Conservation (phyloP, 2,329 filamentous ascomycete genomes). For the Gyromitra esculenta region DNA sequence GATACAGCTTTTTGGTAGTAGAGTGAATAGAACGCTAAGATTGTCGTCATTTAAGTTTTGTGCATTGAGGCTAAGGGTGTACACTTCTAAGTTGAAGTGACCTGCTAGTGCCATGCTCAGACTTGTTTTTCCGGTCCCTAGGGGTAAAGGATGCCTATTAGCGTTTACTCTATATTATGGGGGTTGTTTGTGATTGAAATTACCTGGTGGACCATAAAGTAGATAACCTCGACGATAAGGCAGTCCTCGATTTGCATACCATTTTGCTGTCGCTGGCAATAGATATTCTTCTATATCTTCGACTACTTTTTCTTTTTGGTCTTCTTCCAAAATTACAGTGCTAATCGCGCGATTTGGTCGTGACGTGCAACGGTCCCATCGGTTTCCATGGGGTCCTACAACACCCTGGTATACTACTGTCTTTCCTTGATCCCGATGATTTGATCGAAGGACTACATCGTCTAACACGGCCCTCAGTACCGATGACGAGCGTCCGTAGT, state of each 20-base stretch:
- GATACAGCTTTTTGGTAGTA: constrained; percentile 71
- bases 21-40: constrained; percentile 69
- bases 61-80: constrained; percentile 71
- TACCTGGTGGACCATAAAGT: constrained; percentile 74
- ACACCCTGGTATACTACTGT: constrained; percentile 54
- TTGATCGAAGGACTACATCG: constrained; percentile 52
- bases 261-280: constrained; percentile 73
- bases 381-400: constrained; percentile 42
- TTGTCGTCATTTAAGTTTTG: constrained; percentile 71
- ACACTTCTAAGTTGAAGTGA: constrained; percentile 73
- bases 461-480: constrained; percentile 53
- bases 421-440: constrained; percentile 53
- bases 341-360: constrained; percentile 55
- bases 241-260: constrained; percentile 80
- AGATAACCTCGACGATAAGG: constrained; percentile 80
- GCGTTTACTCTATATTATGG: background rate
- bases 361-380: constrained; percentile 53
- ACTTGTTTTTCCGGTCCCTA: constrained; percentile 76
- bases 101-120: constrained; percentile 74
- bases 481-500: constrained; percentile 54
- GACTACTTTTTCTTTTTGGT: constrained; percentile 73
- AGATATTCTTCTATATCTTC: constrained; percentile 81
- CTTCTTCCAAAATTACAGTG: constrained; percentile 76
- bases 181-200: background rate
- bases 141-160: background rate